A percentile compares a stretch with the other conserved stretches of the same genome.
Evolutionary conservation across 2,329 filamentous ascomycete species (phyloP).

Genomic region (Pseudonectria buxi): DNA sequence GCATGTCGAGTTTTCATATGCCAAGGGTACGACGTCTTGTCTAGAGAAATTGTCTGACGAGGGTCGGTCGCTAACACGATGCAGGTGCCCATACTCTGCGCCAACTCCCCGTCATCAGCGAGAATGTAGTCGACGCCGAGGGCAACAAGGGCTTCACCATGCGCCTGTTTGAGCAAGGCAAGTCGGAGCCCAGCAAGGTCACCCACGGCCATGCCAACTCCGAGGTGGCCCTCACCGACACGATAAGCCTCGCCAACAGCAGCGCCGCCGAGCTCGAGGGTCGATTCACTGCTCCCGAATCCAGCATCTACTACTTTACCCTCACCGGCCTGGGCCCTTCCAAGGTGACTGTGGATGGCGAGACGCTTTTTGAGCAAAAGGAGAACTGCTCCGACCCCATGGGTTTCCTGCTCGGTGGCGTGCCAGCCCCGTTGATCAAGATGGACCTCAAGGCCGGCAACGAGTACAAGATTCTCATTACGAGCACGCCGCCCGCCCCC

Average conservation of each 20-base stretch:
- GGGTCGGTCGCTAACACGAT: constrained; percentile 1
- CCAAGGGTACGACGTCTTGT: constrained; percentile 18
- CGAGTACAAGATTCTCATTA: constrained; percentile 3
- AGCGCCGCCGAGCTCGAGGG: constrained; percentile 22
- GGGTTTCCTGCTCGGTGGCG: constrained; percentile 28
- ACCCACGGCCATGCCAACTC: constrained; percentile 20
- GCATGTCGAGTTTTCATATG: constrained; percentile 22
- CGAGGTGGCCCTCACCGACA: constrained; percentile 15
- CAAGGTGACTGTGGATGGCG: constrained; percentile 24
- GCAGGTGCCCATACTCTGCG: constrained; percentile 23
- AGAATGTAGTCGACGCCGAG: constrained; percentile 24
- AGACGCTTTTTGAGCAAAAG: constrained; percentile 25
- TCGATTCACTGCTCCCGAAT: constrained; percentile 24
- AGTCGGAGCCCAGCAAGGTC: constrained; percentile 17
- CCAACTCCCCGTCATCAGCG: constrained; percentile 16
- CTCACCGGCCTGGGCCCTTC: constrained; percentile 25
- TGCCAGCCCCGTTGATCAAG: constrained; percentile 36
- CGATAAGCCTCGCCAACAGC: constrained; percentile 19
- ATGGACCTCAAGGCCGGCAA: constrained; percentile 31
- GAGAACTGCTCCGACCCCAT: constrained; percentile 26
- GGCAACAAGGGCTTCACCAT: constrained; percentile 27
- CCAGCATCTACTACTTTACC: constrained; percentile 26
- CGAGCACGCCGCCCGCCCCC: constrained; percentile 2
- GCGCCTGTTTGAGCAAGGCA: constrained; percentile 23
- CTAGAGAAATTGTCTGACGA: constrained; percentile 11